Evolutionary conservation across 2,329 filamentous ascomycete species (phyloP).

Genomic region (Pseudocercospora vitis): DNA sequence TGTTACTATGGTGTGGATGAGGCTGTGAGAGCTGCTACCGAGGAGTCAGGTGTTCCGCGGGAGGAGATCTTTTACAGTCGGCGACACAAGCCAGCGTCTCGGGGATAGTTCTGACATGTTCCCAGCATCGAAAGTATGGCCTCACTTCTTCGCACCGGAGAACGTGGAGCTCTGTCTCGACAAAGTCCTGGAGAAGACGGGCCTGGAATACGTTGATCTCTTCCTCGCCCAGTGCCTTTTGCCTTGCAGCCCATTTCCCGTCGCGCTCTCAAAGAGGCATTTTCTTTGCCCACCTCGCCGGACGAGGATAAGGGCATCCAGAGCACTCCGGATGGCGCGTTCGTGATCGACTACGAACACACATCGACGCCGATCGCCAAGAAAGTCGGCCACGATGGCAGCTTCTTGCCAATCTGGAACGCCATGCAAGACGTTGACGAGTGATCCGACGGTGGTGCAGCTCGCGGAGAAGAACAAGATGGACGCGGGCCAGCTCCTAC

Average conservation of each 20-base stretch:
- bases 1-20: constrained; percentile 33
- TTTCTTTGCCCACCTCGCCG: constrained; percentile 12
- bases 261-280: constrained; percentile 23
- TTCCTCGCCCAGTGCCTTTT: constrained; percentile 47
- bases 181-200: constrained; percentile 42
- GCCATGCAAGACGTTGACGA: constrained; percentile 41
- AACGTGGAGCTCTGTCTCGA: constrained; percentile 36
- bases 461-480: constrained; percentile 61
- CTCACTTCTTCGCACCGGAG: constrained; percentile 27
- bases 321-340: constrained; percentile 16
- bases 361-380: constrained; percentile 23
- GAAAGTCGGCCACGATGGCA: constrained; percentile 22
- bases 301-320: constrained; percentile 19
- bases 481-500: constrained; percentile 56
- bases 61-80: constrained; percentile 28
- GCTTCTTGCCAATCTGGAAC: constrained; percentile 33
- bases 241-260: constrained; percentile 23
- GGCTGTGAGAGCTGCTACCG: constrained; percentile 28
- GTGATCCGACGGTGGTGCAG: constrained; percentile 62
- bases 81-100: background rate
- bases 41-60: constrained; percentile 28
- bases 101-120: constrained; percentile 11
- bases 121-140: constrained; percentile 23
- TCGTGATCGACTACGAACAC: constrained; percentile 28
- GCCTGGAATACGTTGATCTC: constrained; percentile 45